Conservation (phyloP, 352 stramenopile genomes). For the Phytophthora multivora region DNA sequence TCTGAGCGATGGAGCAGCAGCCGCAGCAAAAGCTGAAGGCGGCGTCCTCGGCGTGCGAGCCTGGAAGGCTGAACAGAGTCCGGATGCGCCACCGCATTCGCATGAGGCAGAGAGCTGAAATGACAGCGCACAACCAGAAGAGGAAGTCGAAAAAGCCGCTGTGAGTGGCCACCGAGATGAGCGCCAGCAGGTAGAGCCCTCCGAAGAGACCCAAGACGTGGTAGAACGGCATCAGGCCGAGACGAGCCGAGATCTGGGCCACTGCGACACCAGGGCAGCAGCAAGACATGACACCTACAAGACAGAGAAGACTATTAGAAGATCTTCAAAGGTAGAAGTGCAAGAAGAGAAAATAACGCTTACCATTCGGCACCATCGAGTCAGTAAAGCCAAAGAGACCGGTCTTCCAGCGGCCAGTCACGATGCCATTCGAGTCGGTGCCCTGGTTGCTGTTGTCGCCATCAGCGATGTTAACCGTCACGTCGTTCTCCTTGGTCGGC, state of each 20-base stretch:
- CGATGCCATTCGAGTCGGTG: conserved; percentile 70
- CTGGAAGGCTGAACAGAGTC: conserved; percentile 65
- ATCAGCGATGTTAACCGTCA: conserved; percentile 45
- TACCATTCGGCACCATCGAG: conserved; percentile 74
- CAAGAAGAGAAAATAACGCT: background rate
- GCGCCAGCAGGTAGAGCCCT: conserved; percentile 54
- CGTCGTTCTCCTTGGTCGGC: conserved; percentile 54
- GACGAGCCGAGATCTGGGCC: conserved; percentile 61
- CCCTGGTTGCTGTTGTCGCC: conserved; percentile 41
- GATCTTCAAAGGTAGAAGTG: background rate
- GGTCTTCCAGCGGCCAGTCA: conserved; percentile 79
- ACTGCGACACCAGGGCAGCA: conserved; percentile 68
- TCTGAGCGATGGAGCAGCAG: conserved; percentile 80
- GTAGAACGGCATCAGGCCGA: conserved; percentile 65
- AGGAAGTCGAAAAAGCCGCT: conserved; percentile 59
- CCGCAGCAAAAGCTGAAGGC: conserved; percentile 59
- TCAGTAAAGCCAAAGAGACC: conserved; percentile 72
- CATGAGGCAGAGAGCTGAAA: conserved; percentile 44
- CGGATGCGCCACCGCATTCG: conserved; percentile 68
- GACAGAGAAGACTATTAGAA: conserved; percentile 2
- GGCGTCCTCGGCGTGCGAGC: conserved; percentile 57
- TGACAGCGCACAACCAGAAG: conserved; percentile 43
- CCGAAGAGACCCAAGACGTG: conserved; percentile 56
- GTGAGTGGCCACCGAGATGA: conserved; percentile 36
- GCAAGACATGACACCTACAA: conserved; percentile 63